Conservation (phyloP, 2,329 filamentous ascomycete species). For the Exophiala mesophila region DNA sequence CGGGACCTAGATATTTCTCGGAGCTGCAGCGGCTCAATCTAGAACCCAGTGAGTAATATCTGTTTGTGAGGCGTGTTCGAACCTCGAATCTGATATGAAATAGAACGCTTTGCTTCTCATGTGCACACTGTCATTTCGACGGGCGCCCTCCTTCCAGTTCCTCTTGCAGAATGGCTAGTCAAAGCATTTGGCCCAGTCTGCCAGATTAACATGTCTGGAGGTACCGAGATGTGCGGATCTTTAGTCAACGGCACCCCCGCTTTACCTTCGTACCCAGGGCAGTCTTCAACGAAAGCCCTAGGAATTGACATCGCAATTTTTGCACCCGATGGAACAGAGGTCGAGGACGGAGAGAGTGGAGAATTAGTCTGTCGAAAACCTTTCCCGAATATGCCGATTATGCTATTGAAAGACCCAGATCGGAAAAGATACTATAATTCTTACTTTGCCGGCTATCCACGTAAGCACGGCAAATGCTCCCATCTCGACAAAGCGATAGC, state of each 20-base stretch:
- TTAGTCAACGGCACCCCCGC: background rate
- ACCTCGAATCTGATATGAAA: too few species aligned
- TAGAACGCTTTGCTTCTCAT: too few species aligned
- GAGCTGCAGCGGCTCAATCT: background rate
- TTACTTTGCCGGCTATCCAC: too few species aligned
- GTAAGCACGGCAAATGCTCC: too few species aligned
- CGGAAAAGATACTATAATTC: background rate
- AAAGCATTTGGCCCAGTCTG: background rate
- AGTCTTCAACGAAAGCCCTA: background rate
- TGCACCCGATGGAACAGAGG: background rate
- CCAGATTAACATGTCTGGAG: background rate
- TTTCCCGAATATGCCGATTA: background rate
- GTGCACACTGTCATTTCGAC: background rate
- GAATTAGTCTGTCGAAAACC: background rate
- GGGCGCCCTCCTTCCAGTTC: background rate
- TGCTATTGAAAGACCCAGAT: background rate
- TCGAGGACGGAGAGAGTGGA: background rate
- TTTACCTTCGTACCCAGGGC: background rate
- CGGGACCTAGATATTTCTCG: background rate
- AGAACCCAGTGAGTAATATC: too few species aligned
- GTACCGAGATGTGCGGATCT: background rate
- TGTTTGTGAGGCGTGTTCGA: too few species aligned
- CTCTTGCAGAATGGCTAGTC: background rate
- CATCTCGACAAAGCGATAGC: background rate
- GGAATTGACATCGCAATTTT: background rate